Conservation (phyloP, 345 rosid genomes). For the Populus euphratica region DNA sequence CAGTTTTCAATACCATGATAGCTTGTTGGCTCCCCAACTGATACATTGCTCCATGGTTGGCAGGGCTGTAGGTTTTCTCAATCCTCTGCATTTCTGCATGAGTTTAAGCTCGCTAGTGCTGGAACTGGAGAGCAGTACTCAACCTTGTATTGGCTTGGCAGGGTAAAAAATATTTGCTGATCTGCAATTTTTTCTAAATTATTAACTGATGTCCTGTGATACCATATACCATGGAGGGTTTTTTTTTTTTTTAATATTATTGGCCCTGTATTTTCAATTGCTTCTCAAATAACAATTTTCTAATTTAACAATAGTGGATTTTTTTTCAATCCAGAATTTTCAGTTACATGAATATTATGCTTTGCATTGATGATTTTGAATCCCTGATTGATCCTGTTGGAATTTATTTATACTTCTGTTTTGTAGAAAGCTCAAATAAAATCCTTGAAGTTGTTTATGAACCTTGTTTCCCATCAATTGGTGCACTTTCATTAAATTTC, state of each 20-base stretch:
- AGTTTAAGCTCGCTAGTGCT: constrained; percentile 63
- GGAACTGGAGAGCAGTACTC: constrained; percentile 42
- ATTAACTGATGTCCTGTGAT: background rate
- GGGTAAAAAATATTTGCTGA: constrained; percentile 45
- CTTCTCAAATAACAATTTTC: background rate
- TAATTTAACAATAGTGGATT: background rate
- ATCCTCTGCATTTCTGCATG: constrained; percentile 82
- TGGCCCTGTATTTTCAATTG: background rate
- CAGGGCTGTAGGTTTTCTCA: constrained; percentile 87
- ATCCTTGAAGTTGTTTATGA: background rate
- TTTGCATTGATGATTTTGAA: background rate
- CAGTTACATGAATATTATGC: background rate
- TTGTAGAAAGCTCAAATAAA: background rate
- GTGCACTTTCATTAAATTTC: background rate
- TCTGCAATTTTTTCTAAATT: background rate
- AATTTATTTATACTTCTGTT: background rate
- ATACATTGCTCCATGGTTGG: constrained; percentile 22
- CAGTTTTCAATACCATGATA: background rate
- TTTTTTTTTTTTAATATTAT: background rate
- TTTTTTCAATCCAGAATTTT: background rate
- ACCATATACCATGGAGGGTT: background rate
- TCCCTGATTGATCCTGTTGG: background rate
- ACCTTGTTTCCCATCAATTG: background rate
- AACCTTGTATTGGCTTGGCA: constrained; percentile 75
- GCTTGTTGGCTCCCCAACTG: constrained; percentile 5